Conservation (phyloP, 495 filamentous ascomycete genomes). For the Penicillium egyptiacum region DNA sequence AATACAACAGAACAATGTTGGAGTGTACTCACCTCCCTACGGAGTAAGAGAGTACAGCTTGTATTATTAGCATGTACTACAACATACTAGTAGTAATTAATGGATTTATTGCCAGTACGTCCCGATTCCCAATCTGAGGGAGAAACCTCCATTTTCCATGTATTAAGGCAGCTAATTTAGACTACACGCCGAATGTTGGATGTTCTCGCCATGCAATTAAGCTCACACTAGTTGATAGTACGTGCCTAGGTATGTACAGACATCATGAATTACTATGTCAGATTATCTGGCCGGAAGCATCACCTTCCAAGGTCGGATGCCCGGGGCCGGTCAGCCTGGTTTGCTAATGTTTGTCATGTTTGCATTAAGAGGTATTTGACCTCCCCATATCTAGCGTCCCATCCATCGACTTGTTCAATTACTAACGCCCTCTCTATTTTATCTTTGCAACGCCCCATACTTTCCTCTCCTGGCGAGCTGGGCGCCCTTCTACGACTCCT, state of each 20-base stretch:
- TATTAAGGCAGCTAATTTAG: neutral
- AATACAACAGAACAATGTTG: too few species aligned
- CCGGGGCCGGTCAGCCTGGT: too few species aligned
- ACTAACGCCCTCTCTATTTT: neutral
- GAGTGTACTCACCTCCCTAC: neutral
- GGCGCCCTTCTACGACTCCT: neutral
- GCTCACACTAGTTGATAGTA: neutral
- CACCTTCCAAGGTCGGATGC: neutral
- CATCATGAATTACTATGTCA: neutral
- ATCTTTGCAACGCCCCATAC: neutral
- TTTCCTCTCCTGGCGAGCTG: neutral
- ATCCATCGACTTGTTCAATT: neutral
- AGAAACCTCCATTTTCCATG: neutral
- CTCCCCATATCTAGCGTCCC: neutral
- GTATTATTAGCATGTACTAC: neutral
- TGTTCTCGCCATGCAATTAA: too few species aligned
- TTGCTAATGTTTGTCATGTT: constrained; percentile 2
- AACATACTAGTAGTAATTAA: neutral
- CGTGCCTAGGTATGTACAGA: neutral
- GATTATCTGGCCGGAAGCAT: neutral
- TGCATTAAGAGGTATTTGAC: constrained; percentile 2
- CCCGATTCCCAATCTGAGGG: neutral
- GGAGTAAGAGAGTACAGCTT: neutral
- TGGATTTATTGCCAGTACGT: neutral
- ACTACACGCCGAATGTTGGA: neutral